A percentile compares a stretch with the other conserved stretches of the same genome.
Conservation (phyloP, 805 yeast species). For the Kazachstania kunashirensis region DNA sequence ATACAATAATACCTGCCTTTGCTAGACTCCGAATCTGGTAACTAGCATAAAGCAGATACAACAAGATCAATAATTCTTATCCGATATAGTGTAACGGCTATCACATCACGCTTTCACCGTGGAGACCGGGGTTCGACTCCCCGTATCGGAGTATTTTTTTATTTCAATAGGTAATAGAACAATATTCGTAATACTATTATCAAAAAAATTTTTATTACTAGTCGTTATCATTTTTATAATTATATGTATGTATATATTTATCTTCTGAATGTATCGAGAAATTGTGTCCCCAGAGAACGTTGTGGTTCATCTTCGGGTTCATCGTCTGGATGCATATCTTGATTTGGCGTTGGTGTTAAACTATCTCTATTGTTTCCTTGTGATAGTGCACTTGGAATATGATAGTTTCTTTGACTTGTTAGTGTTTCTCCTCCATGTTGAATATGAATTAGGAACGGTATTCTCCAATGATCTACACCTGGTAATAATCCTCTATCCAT, state of each 20-base stretch:
- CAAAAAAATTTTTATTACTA: too few species aligned
- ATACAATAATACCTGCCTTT: too few species aligned
- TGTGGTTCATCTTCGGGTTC: conserved; percentile 49
- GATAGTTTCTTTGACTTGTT: background rate
- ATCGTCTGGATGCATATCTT: conserved; percentile 8
- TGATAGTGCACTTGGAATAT: conserved; percentile 1
- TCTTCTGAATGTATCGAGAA: conserved; percentile 49
- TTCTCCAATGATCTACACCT: conserved; percentile 30
- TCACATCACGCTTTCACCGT: conserved; percentile 13
- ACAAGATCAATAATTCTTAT: too few species aligned
- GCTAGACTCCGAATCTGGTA: too few species aligned
- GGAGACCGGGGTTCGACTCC: conserved; percentile 9
- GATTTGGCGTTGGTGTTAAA: background rate
- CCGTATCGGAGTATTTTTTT: conserved; percentile 7
- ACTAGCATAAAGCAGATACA: too few species aligned
- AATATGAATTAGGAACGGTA: conserved; percentile 24
- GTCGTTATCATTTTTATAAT: background rate
- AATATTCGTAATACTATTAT: too few species aligned
- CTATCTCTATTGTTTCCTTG: background rate
- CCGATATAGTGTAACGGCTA: conserved; percentile 14
- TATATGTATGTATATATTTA: conserved; percentile 11
- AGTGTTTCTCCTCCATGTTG: conserved; percentile 21
- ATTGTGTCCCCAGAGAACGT: conserved; percentile 50
- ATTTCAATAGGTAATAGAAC: too few species aligned
- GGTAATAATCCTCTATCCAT: conserved; percentile 37